Percentiles rank a stretch among this genome's conserved stretches.
Evolutionary conservation across 2,329 filamentous ascomycete genomes (phyloP).

Genomic region (Niveomyces coronatus): DNA sequence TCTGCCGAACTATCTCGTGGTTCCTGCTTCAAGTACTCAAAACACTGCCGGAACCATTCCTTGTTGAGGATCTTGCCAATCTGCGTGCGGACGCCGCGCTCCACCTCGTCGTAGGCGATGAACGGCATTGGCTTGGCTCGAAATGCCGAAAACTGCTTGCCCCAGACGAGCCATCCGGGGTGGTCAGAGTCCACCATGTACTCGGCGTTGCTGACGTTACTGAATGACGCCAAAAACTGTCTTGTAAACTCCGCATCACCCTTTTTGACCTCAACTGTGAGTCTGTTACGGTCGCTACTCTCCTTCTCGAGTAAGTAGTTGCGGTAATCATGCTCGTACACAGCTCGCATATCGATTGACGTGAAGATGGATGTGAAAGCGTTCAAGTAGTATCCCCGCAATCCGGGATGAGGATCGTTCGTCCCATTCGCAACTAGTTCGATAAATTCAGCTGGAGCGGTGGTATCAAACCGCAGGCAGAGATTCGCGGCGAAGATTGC

Average conservation of each 20-base stretch:
- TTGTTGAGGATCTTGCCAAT: constrained; percentile 73
- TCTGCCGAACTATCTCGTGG: constrained; percentile 73
- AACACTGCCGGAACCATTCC: constrained; percentile 79
- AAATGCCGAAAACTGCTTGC: constrained; percentile 73
- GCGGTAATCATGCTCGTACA: constrained; percentile 77
- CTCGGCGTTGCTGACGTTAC: constrained; percentile 54
- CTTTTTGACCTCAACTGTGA: constrained; percentile 61
- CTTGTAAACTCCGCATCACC: constrained; percentile 71
- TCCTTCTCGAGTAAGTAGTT: constrained; percentile 80
- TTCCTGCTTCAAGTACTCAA: constrained; percentile 92
- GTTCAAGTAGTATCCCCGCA: constrained; percentile 72
- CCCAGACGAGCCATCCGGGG: constrained; percentile 95
- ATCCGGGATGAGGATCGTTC: constrained; percentile 80
- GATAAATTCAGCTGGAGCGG: constrained; percentile 73
- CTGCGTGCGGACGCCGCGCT: constrained; percentile 61
- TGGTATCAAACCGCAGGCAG: constrained; percentile 80
- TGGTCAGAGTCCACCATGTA: constrained; percentile 90
- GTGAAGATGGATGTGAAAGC: constrained; percentile 69
- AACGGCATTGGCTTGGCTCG: constrained; percentile 59
- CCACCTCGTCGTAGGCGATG: constrained; percentile 67
- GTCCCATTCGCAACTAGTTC: constrained; percentile 73
- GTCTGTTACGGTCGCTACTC: constrained; percentile 57
- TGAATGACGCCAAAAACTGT: constrained; percentile 68
- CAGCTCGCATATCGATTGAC: constrained; percentile 76
- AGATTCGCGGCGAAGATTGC: constrained; percentile 85